phyloP scores from a whole-genome alignment of 1,284 basidiomycete genomes.

The Apiotrichum gracile region DNA sequence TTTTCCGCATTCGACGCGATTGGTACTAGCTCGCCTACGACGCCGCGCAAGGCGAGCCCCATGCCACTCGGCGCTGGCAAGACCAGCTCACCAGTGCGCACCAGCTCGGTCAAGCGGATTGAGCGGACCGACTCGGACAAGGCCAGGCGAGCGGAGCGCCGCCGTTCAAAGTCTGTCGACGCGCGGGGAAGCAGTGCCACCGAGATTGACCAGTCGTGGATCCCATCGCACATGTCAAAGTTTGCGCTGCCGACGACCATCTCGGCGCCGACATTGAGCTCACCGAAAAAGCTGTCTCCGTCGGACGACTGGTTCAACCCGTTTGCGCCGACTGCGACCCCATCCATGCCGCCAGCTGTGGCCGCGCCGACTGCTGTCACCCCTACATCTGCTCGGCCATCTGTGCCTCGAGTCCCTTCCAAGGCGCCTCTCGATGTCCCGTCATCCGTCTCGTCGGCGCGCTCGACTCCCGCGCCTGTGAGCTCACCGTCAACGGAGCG shows the following conservation, averaged over 20 bases:
- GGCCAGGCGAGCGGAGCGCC: conserved; percentile 3
- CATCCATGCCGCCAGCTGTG: too few relatives aligned
- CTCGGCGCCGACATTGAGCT: conserved; percentile 23
- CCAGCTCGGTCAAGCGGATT: conserved; percentile 3
- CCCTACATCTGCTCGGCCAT: neutral
- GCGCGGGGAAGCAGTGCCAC: neutral
- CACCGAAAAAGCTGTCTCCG: conserved; percentile 1
- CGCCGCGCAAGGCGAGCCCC: conserved; percentile 15
- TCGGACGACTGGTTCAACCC: neutral
- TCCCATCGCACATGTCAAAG: conserved; percentile 17
- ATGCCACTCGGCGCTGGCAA: neutral
- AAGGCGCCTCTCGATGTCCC: neutral
- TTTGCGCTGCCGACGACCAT: conserved; percentile 20
- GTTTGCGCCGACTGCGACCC: neutral
- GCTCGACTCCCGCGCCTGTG: neutral
- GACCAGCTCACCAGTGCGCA: neutral
- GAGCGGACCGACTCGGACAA: conserved; percentile 1
- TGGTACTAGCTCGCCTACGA: conserved; percentile 27
- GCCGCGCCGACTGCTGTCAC: neutral
- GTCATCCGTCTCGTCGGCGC: neutral
- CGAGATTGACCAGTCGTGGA: conserved; percentile 11
- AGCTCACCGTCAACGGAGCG: neutral
- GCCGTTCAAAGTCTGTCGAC: conserved; percentile 18
- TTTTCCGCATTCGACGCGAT: conserved; percentile 33
- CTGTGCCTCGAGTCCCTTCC: neutral